Evolutionary conservation across 2,329 filamentous ascomycete species (phyloP), one percentile per base, ranked within the genome.

Genomic region (Fusarium incarnatum): DNA sequence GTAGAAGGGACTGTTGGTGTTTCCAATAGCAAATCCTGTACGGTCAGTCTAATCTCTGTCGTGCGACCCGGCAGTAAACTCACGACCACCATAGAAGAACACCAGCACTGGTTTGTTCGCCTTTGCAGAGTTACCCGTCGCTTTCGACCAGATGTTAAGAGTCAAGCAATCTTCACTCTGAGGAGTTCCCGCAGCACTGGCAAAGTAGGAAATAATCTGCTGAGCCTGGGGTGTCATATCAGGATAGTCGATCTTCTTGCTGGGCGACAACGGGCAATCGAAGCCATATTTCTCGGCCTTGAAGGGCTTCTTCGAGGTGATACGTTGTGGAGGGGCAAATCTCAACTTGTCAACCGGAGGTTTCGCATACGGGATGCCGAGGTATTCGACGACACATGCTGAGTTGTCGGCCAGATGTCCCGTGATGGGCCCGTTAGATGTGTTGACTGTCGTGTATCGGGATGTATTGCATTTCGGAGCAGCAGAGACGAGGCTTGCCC

Each of bases 351-450:
- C 79, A 3, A 78, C 67, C 0, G 82, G 81, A 3, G 80, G 77
- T 22, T 78, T 77, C 10, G 79, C 81, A 53, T 81, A 83, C 5
- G 79, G 78, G 18, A 84, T 81, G 41, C 80, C 81, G 1, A 82
- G 73, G 49, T 80, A 83, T 63, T 82, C 80, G 8, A 78, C 30
- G 10, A 82, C 80, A 20, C 73, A 74, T 1, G 67, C 32, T 8
- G 75, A 76, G 50, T 76, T 77, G 47, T 70, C 64, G 0, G 76
- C 76, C 0, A 70, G 13, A 44, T 81, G 80, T 4, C 81, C 80
- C 1, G 67, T 77, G n/a, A 82, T 65, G 1, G 66, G 71, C 0
- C 81, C 80, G 30, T 75, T 80, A 5, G 77, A 73, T 6, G 80
- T 79, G 2, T 69, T 56, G 30, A 81, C 76, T 1, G 72, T 77